Evolutionary conservation across 768 basidiomycete species (phyloP).

Genomic region (Suillus placidus): DNA sequence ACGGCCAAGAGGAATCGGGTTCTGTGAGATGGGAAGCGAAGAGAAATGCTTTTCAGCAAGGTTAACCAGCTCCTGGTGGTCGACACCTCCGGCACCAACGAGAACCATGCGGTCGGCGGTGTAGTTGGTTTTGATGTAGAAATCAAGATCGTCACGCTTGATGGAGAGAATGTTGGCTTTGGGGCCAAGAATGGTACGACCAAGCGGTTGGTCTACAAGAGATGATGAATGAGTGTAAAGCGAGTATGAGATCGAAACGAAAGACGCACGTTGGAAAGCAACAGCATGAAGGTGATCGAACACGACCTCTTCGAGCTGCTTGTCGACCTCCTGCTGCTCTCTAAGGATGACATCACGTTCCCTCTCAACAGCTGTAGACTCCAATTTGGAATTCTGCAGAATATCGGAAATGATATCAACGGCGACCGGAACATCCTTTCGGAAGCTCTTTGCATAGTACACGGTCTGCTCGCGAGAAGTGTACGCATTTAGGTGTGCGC

Average conservation of each 20-base stretch:
- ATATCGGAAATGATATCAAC: slow-evolving; percentile 99
- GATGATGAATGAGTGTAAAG: slow-evolving; percentile 10
- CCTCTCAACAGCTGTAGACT: slow-evolving; percentile 83
- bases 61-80: slow-evolving; percentile 89
- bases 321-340: slow-evolving; percentile 99
- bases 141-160: slow-evolving; percentile 82
- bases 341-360: slow-evolving; percentile 96
- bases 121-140: slow-evolving; percentile 97
- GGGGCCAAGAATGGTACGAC: slow-evolving; percentile 96
- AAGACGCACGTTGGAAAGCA: slow-evolving; percentile 86
- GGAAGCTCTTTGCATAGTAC: slow-evolving; percentile 98
- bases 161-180: slow-evolving; percentile 96
- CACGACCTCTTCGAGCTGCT: slow-evolving; percentile 97
- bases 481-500: slow-evolving; percentile 97
- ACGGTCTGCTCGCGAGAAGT: slow-evolving; percentile 99
- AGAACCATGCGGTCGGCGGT: slow-evolving; percentile 99
- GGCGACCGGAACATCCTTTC: slow-evolving; percentile 86
- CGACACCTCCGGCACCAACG: slow-evolving; percentile 94
- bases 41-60: slow-evolving; percentile 95
- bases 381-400: slow-evolving; percentile 94
- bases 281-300: slow-evolving; percentile 98
- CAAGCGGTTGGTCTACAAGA: slow-evolving; percentile 82
- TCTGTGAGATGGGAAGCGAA: slow-evolving; percentile 80
- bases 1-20: slow-evolving; percentile 87
- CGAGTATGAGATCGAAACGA: slow-evolving; percentile 1